Evolutionary conservation across 2,329 filamentous ascomycete genomes (phyloP).

Genomic region (Penicillium sp.): DNA sequence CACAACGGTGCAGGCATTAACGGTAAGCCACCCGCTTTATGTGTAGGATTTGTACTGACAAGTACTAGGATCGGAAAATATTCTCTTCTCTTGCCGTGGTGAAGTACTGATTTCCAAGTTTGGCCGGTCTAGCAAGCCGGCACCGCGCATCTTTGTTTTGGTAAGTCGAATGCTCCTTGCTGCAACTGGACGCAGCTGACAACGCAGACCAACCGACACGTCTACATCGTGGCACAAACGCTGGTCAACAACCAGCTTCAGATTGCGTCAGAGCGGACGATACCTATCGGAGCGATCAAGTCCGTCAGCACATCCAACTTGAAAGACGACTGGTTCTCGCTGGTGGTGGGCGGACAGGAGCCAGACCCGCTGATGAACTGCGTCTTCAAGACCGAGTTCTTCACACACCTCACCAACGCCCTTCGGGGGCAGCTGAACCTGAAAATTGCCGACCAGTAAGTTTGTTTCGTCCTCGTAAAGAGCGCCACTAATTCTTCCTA

Average conservation of each 20-base stretch:
- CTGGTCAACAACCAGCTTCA: conserved; percentile 72
- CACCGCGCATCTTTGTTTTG: conserved; percentile 73
- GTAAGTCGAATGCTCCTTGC: too few relatives aligned
- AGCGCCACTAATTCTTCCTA: too few relatives aligned
- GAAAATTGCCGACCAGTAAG: conserved; percentile 71
- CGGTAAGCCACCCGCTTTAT: too few relatives aligned
- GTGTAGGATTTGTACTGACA: too few relatives aligned
- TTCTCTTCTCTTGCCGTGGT: conserved; percentile 81
- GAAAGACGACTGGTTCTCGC: conserved; percentile 93
- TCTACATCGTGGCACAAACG: conserved; percentile 80
- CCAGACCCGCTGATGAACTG: conserved; percentile 89
- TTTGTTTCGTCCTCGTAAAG: too few relatives aligned
- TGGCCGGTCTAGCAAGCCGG: conserved; percentile 87
- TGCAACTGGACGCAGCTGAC: too few relatives aligned
- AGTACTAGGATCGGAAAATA: conserved; percentile 63
- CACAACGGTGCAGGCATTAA: conserved; percentile 64
- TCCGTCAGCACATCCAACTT: conserved; percentile 70
- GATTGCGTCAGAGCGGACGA: conserved; percentile 70
- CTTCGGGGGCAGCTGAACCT: conserved; percentile 74
- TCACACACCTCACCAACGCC: conserved; percentile 75
- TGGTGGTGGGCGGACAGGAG: conserved; percentile 79
- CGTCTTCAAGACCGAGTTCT: conserved; percentile 92
- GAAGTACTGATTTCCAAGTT: conserved; percentile 90
- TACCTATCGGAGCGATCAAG: conserved; percentile 84
- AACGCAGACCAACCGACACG: too few relatives aligned